Evolutionary conservation across 2,329 filamentous ascomycete genomes (phyloP), one percentile per base, ranked within the genome.

Genomic region (Verticillium longisporum): DNA sequence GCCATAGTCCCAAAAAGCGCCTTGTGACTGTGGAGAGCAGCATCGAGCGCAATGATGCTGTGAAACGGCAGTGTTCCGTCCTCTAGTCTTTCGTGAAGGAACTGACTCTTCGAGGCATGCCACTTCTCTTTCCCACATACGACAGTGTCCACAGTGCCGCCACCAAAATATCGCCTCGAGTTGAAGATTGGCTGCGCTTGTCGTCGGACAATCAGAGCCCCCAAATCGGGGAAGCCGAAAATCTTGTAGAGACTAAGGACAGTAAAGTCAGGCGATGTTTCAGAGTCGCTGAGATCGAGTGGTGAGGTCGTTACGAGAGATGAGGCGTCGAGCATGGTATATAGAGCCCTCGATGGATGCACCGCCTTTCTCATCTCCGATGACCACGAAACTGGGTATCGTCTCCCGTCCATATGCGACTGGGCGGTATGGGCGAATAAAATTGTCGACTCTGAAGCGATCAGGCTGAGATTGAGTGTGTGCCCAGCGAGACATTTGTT

Each of bases 201-300:
- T 67, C 91, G 92, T 53, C 89, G 86, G 13, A 98, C 86, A 34
- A 98, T 86, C 61, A 99, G 76, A 1, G 88, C 92, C 1, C 94
- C 94, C 1, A 98, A 79, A 71, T 98, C 91, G 0, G 94, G 94
- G 66, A 97, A 97, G 1, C 95, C 94, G 72, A 98, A 98, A n/a
- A 97, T 93, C 73, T 98, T 99, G 77, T 97, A 96, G 65, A 98
- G 87, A 73, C 93, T 97, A 53, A 98, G 70, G 0, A 91, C 89
- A 0, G 86, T 88, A 66, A 98, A 98, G 71, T 98, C 94, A 1
- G 94, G 90, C 0, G 89, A 86, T 0, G 75, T 71, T 0, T 78
- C 76, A 0, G 80, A 67, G 66, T 90, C 76, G 60, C 84, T 79
- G 2, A 98, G 77, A 69, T 96, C 84, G 6, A 98, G 78, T 1